Evolutionary conservation across 345 rosid species (phyloP), one percentile per base, ranked within the genome.

Genomic region (Salix suchowensis): DNA sequence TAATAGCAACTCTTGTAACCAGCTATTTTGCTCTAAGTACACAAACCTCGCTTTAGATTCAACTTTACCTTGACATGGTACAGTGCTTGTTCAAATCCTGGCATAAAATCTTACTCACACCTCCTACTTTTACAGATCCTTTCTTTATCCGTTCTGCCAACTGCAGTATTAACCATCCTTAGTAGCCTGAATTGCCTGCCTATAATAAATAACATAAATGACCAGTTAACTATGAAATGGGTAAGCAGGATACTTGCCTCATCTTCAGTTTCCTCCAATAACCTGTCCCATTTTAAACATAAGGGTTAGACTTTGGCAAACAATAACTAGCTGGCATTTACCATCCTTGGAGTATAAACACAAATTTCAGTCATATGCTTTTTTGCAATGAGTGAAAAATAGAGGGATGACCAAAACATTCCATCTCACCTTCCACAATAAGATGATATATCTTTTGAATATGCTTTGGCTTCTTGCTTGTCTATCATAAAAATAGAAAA

Each of bases 251-350:
- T 69, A 67, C 82, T 85, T 77, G 89, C 99, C 93, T 91, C 92
- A 76, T 93, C 99, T 90, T 96, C 99, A 21, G 91, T 90, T 75
- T 93, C 94, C 89, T 96, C 95, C 50, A 93, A 88, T 76, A 96
- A 90, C 84, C 98, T 92, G 85, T 76, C 69, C 46, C 65, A 79
- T 67, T 40, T 67, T 32, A 62, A 76, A 72, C 77, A 79, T 34
- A 28, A 10, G 21, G 37, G 66, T 71, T 65, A 71, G 55, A 67
- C 54, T 58, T 60, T 18, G 40, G 71, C 50, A 46, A 67, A 26
- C 34, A 8, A 73, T 30, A 34, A 77, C n/a, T 65, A 36, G 71
- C 11, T 30, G 23, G 74, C 72, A 42, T 68, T 34, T 7, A 6
- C 48, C 7, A 58, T 28, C 61, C 71, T 73, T 24, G 24, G 74